Evolutionary conservation across 306 rosid genomes (phyloP).

Genomic region (Begonia peltatifolia): DNA sequence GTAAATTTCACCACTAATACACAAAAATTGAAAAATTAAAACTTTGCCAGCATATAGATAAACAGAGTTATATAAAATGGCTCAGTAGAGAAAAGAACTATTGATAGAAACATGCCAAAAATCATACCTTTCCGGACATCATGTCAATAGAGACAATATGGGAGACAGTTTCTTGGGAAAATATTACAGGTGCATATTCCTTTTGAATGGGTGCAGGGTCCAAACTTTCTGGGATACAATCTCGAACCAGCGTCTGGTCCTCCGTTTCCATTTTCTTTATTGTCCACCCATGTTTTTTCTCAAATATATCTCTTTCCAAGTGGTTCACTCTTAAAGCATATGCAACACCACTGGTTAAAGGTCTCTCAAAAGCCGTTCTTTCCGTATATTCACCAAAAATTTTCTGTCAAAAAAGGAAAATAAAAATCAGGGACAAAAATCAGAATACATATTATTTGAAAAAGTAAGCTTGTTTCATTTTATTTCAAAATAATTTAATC

Average conservation of each 20-base stretch:
- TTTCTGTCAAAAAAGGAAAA: neutral
- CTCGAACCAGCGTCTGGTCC: conserved; percentile 83
- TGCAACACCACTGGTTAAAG: conserved; percentile 89
- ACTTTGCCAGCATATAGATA: no score
- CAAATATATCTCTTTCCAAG: conserved; percentile 63
- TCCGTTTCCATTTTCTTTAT: conserved; percentile 86
- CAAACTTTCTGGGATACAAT: conserved; percentile 78
- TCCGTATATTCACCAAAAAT: conserved; percentile 70
- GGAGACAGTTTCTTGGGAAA: conserved; percentile 97
- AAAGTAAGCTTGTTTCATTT: no score
- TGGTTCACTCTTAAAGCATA: conserved; percentile 82
- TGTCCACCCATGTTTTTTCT: conserved; percentile 75
- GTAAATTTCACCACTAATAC: no score
- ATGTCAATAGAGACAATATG: conserved; percentile 98
- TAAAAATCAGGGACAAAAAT: no score
- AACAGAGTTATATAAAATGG: no score
- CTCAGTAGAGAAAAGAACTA: no score
- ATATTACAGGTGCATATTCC: conserved; percentile 97
- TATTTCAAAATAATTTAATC: no score
- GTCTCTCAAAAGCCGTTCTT: conserved; percentile 79
- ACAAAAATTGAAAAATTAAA: no score
- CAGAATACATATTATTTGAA: no score
- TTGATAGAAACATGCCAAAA: neutral
- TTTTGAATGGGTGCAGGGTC: conserved; percentile 87
- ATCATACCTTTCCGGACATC: conserved; percentile 96